Base-by-base conservation (phyloP, 306 rosid genomes). In the Ceratonia siliqua region DNA sequence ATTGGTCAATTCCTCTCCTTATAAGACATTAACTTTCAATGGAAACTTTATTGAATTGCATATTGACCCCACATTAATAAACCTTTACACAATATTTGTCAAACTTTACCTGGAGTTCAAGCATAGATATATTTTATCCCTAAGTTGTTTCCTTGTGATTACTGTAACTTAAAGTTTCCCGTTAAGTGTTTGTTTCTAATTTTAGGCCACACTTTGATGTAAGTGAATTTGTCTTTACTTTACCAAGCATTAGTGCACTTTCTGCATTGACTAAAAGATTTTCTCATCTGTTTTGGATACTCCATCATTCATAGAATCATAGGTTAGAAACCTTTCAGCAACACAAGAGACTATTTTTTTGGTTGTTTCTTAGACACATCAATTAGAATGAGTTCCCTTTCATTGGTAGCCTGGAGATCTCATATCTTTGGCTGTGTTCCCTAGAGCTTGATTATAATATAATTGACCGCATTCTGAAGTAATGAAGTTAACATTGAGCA, bases 401-500 rank as follows among this genome's bases (percentile, higher is more conserved):
- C 17, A 17, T 24, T 73, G 46, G 59, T 73, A 3, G 14, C 45
- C 67, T 28, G 48, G 58, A 43, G 65, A 55, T 55, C 10, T 54
- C 54, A 22, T 71, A 39, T 39, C 53, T 54, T 5, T 39, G 54
- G n/a, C 27, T 54, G 6, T 18, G 28, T 15, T 41, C 55, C 65
- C 17, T 22, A 46, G 36, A 53, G 24, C 27, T 71, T 53, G 15
- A 54, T 71, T 71, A 14, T 5, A 18, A 55, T 55, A 55, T 71
- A 28, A 38, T 4, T 55, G 71, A 24, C 53, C 15, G n/a, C 24
- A 38, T 5, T 71, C 42, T 55, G 42, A 55, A 71, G 42, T 41
- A 71, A 54, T 71, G 66, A 54, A 24, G 55, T 55, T 33, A 55
- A 54, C 12, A 39, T 25, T 55, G 49, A 70, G 43, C 38, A 35